Conservation (phyloP, 139 green algal species). For the Nannochloris sp. region DNA sequence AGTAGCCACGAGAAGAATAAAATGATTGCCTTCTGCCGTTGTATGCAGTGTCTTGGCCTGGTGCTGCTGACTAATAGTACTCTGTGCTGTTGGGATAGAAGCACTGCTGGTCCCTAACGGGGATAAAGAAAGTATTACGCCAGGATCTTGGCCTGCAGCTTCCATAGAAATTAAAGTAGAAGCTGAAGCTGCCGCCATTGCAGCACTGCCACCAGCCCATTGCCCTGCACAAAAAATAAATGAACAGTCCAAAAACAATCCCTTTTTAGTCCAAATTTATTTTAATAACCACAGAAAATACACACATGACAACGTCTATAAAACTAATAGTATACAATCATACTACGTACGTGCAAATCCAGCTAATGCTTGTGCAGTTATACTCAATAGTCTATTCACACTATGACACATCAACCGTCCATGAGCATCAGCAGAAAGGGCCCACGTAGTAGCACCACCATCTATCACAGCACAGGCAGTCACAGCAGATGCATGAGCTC, state of each 20-base stretch:
- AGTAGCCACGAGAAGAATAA: constrained; percentile 12
- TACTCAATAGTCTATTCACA: constrained; percentile 8
- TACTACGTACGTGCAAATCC: constrained; percentile 11
- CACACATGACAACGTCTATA: not conserved
- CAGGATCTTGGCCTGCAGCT: not conserved
- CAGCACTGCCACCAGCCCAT: constrained; percentile 9
- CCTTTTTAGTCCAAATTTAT: no score
- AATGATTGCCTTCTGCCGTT: constrained; percentile 4
- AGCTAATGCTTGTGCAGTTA: constrained; percentile 17
- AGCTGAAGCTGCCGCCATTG: constrained; percentile 1
- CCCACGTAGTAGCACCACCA: constrained; percentile 11
- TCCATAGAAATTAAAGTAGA: constrained; percentile 18
- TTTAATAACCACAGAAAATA: not conserved
- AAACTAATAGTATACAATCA: not conserved
- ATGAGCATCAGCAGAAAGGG: constrained; percentile 17
- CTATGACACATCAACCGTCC: constrained; percentile 28
- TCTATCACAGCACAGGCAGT: constrained; percentile 16
- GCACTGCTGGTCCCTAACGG: not conserved
- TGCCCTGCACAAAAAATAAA: constrained; percentile 10
- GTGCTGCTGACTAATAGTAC: no score
- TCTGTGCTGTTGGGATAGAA: not conserved
- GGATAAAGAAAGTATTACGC: not conserved
- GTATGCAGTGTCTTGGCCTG: not conserved
- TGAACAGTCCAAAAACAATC: not conserved
- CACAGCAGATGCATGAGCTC: constrained; percentile 14